phyloP scores from a whole-genome alignment of 208 protist species.

The Phytomonas sp. region DNA sequence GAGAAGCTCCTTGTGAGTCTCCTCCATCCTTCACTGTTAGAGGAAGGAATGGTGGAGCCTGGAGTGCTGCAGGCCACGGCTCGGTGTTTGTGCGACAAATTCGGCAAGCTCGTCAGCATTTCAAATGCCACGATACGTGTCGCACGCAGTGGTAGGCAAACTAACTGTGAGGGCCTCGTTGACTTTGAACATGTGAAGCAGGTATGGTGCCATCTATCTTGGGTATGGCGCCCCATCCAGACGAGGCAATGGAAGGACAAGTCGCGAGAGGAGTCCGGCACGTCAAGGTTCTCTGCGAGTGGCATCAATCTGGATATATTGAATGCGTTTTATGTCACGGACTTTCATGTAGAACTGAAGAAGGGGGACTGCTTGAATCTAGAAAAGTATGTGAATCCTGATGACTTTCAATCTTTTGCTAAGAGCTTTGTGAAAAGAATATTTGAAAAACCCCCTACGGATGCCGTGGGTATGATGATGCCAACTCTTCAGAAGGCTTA shows the following conservation, averaged over 20 bases:
- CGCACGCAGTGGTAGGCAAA: conserved; percentile 31
- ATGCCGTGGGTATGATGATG: conserved; percentile 60
- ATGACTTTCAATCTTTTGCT: conserved; percentile 69
- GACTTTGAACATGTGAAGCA: conserved; percentile 57
- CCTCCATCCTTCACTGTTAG: conserved; percentile 63
- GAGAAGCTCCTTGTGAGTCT: conserved; percentile 63
- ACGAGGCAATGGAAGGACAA: conserved; percentile 10
- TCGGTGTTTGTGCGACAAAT: conserved; percentile 43
- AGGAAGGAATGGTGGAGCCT: conserved; percentile 37
- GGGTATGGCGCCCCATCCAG: conserved; percentile 29
- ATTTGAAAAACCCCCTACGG: conserved; percentile 31
- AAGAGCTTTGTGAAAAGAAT: conserved; percentile 61
- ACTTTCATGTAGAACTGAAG: conserved; percentile 55
- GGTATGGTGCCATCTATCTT: conserved; percentile 67
- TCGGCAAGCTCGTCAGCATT: conserved; percentile 47
- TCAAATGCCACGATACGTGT: conserved; percentile 39
- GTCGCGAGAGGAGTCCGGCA: conserved; percentile 7
- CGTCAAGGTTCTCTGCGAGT: conserved; percentile 15
- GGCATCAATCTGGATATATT: conserved; percentile 19
- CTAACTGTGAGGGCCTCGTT: conserved; percentile 68
- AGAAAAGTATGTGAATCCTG: conserved; percentile 40
- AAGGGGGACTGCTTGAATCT: conserved; percentile 43
- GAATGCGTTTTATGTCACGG: conserved; percentile 56
- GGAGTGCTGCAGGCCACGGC: conserved; percentile 74
- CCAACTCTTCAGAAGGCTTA: conserved; percentile 44